A percentile compares a stretch with the other conserved stretches of the same genome.
These are phyloP conservation scores for Vaccinium myrtillus DNA, from an alignment of 148 eudicot species.

Conservation along the genomic window DNA sequence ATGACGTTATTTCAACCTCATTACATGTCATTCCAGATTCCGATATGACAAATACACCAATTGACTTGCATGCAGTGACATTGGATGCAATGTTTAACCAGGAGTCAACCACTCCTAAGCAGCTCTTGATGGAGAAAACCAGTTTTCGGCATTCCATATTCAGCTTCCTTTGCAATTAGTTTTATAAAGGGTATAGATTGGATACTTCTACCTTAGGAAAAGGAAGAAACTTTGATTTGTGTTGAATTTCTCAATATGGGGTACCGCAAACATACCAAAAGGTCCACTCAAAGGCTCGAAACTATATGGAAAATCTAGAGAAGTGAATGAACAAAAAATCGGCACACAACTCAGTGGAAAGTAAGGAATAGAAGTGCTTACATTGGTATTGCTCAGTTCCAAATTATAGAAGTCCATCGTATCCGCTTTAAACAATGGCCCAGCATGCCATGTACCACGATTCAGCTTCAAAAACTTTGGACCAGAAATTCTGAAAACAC, in stretches of 20 bases:
- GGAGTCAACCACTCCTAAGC: not conserved
- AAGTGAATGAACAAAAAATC: not conserved
- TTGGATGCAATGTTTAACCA: not conserved
- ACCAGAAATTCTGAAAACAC: constrained; percentile 63
- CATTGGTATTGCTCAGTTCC: constrained; percentile 86
- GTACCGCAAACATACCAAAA: not conserved
- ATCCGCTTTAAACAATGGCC: constrained; percentile 60
- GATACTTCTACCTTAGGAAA: not conserved
- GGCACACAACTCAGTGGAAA: not conserved
- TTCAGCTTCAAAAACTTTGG: constrained; percentile 78
- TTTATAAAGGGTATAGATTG: not conserved
- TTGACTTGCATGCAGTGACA: not conserved
- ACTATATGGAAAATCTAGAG: not conserved
- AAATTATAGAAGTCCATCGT: constrained; percentile 88
- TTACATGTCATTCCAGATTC: not conserved
- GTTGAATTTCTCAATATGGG: not conserved
- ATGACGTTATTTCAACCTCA: constrained; percentile 4
- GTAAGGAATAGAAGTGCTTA: constrained; percentile 35
- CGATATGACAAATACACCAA: not conserved
- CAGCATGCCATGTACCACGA: constrained; percentile 95
- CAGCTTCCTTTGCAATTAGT: not conserved
- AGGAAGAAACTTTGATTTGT: not conserved
- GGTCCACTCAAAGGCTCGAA: not conserved
- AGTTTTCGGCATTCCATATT: not conserved
- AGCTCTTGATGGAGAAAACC: not conserved